Evolutionary conservation across 345 rosid genomes (phyloP).

Genomic region (Aethionema arabicum): DNA sequence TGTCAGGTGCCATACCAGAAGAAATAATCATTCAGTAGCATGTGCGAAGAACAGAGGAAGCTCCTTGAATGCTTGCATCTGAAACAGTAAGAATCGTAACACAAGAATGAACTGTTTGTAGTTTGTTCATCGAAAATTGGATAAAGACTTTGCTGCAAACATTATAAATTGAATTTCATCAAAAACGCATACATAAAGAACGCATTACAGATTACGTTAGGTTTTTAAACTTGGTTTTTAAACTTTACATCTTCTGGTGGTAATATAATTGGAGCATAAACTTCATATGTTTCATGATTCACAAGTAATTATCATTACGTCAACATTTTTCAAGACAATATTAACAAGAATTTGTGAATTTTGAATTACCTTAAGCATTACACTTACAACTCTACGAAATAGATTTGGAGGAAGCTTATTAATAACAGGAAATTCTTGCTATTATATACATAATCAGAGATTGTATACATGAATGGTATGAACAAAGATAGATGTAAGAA

Average conservation of each 20-base stretch:
- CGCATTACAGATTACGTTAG: neutral
- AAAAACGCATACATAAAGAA: too few relatives aligned
- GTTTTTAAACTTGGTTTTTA: too few relatives aligned
- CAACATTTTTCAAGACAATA: neutral
- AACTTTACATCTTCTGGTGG: too few relatives aligned
- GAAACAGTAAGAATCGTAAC: constrained; percentile 87
- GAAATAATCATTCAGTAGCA: constrained; percentile 80
- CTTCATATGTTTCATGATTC: constrained; percentile 85
- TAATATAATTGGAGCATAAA: constrained; percentile 86
- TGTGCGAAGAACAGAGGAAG: constrained; percentile 78
- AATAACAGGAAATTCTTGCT: constrained; percentile 56
- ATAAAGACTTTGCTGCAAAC: constrained; percentile 63
- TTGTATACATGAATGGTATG: too few relatives aligned
- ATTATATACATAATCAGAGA: too few relatives aligned
- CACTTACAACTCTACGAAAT: constrained; percentile 67
- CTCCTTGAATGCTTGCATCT: constrained; percentile 94
- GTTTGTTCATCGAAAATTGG: constrained; percentile 45
- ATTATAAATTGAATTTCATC: neutral
- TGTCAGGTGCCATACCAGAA: too few relatives aligned
- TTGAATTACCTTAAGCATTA: constrained; percentile 53
- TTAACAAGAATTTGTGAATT: neutral
- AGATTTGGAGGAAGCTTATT: constrained; percentile 65
- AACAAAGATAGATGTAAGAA: too few relatives aligned
- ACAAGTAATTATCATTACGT: constrained; percentile 43
- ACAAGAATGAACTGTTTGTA: constrained; percentile 55